Evolutionary conservation across 805 yeast genomes (phyloP).

Genomic region (Yamadazyma takamatsuzukensis): DNA sequence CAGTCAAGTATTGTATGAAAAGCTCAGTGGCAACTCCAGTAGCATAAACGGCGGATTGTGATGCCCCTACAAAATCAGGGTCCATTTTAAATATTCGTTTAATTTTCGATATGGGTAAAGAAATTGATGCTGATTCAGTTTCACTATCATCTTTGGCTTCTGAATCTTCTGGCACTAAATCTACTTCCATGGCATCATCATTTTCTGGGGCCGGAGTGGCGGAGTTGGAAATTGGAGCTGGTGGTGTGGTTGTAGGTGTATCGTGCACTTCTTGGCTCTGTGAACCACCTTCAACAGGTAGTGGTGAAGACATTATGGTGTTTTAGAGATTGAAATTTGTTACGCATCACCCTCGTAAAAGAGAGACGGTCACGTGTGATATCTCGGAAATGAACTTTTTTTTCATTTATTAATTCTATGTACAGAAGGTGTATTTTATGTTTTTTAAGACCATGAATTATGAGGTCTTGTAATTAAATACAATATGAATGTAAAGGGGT

Average conservation of each 20-base stretch:
- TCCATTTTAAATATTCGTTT: constrained; percentile 72
- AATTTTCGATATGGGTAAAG: constrained; percentile 64
- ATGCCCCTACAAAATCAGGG: constrained; percentile 65
- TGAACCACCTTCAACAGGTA: no score
- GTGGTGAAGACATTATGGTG: constrained; percentile 10
- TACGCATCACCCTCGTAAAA: constrained; percentile 16
- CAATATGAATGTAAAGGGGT: no score
- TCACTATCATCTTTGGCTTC: constrained; percentile 17
- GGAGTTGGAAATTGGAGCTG: constrained; percentile 11
- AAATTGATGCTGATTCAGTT: constrained; percentile 21
- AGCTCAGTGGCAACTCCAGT: constrained; percentile 76
- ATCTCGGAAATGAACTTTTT: no score
- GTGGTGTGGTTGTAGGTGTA: constrained; percentile 22
- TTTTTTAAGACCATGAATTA: no score
- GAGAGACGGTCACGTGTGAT: neutral
- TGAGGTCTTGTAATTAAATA: no score
- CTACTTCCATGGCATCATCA: constrained; percentile 10
- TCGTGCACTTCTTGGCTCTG: no score
- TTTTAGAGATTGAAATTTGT: constrained; percentile 1
- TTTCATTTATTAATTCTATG: neutral
- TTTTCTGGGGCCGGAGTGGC: constrained; percentile 7
- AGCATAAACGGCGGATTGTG: constrained; percentile 69
- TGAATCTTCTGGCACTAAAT: constrained; percentile 5
- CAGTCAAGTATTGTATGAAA: constrained; percentile 65
- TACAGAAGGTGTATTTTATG: no score